These are phyloP conservation scores for Stephania cephalantha DNA, from an alignment of 164 flowering plant genomes.

Conservation along the genomic window DNA sequence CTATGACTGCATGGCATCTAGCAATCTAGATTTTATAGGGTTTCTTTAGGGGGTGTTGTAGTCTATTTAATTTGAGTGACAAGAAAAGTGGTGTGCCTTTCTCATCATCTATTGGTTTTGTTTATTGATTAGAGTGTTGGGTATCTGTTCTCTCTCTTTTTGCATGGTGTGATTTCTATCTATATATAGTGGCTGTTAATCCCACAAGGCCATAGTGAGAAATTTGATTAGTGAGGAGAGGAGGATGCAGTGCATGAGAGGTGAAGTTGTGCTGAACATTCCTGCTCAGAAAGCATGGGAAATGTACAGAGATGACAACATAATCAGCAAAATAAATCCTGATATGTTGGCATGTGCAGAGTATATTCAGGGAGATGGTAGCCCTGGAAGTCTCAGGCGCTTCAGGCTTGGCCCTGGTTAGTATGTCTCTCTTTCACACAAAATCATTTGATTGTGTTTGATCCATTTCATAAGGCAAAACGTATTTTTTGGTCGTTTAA, in stretches of 20 bases:
- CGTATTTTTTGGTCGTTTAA: too few species aligned
- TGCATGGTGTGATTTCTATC: not conserved
- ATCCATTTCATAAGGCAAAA: too few species aligned
- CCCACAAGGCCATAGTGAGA: not conserved
- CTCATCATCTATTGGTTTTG: not conserved
- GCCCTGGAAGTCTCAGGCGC: slow-evolving; percentile 49
- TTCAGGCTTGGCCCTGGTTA: slow-evolving; percentile 56
- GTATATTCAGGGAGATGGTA: slow-evolving; percentile 42
- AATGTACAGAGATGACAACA: slow-evolving; percentile 47
- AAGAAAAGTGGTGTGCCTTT: too few species aligned
- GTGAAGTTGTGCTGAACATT: slow-evolving; percentile 46
- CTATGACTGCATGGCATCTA: not conserved
- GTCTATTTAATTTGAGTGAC: too few species aligned
- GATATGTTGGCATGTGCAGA: slow-evolving; percentile 14
- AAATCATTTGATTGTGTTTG: too few species aligned
- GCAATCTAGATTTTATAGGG: not conserved
- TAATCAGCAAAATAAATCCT: slow-evolving; percentile 20
- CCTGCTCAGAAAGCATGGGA: slow-evolving; percentile 54
- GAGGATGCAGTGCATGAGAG: slow-evolving; percentile 38
- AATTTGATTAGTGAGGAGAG: not conserved
- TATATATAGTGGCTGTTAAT: too few species aligned
- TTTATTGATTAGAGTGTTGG: not conserved
- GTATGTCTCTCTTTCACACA: slow-evolving; percentile 6
- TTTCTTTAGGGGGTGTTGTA: not conserved
- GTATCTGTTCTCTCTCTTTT: not conserved